A percentile compares a stretch with the other conserved stretches of the same genome.
Evolutionary conservation across 768 basidiomycete species (phyloP).

Genomic region (Lactarius quietus): DNA sequence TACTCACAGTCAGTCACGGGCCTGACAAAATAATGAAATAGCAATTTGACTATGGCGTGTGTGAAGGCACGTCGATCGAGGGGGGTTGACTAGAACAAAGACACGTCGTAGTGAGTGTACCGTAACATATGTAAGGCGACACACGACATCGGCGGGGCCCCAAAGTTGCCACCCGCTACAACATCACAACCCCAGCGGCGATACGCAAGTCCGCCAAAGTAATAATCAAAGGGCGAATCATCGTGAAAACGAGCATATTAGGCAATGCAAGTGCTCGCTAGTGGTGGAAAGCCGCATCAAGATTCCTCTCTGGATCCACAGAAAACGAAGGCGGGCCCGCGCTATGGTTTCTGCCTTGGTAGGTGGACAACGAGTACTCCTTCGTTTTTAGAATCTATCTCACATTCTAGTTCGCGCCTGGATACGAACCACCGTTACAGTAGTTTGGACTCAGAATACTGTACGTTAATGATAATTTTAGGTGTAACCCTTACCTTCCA

Average conservation of each 20-base stretch:
- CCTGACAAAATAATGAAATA: neutral
- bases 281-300: neutral
- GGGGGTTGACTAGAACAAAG: neutral
- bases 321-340: neutral
- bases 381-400: neutral
- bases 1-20: neutral
- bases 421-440: neutral
- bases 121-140: no score
- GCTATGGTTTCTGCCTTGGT: neutral
- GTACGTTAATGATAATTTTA: neutral
- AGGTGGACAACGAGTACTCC: neutral
- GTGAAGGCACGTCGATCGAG: neutral
- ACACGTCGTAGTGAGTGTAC: no score
- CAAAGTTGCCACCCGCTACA: neutral
- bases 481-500: neutral
- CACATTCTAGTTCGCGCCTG: conserved; percentile 8
- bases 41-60: neutral
- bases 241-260: neutral
- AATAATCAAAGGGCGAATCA: neutral
- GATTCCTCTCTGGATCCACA: neutral
- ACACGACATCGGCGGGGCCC: neutral
- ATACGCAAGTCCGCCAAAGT: neutral
- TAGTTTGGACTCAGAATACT: neutral
- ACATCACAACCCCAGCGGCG: neutral
- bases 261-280: neutral